Conservation (phyloP, 2,329 filamentous ascomycete species). For the Emergomyces pasteurianus region DNA sequence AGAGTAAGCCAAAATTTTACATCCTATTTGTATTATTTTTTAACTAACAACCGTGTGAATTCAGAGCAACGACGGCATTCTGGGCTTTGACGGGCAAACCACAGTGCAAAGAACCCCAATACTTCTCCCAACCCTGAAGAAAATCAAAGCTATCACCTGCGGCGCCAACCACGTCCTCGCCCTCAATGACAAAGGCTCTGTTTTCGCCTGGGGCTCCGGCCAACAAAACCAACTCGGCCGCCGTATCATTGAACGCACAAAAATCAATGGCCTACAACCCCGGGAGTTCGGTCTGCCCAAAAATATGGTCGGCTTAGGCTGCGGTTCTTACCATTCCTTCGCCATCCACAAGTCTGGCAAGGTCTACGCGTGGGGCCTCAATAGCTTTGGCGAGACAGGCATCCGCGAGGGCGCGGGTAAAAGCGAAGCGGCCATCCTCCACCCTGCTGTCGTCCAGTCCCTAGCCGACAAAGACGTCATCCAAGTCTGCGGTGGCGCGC, state of each 20-base stretch:
- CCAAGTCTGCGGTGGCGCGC: conserved; percentile 58
- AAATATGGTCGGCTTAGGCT: conserved; percentile 49
- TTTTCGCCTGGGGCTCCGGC: conserved; percentile 54
- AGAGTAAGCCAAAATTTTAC: conserved; percentile 30
- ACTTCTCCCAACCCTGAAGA: conserved; percentile 42
- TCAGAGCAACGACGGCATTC: conserved; percentile 51
- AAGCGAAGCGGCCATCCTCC: conserved; percentile 59
- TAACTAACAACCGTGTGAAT: not conserved
- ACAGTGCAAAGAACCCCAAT: conserved; percentile 35
- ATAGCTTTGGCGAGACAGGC: conserved; percentile 75
- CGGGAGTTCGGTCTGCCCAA: conserved; percentile 47
- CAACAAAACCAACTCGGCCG: conserved; percentile 60
- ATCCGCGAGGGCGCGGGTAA: conserved; percentile 51
- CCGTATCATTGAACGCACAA: conserved; percentile 48
- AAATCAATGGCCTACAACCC: conserved; percentile 43
- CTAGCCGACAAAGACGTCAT: conserved; percentile 53
- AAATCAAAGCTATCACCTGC: conserved; percentile 42
- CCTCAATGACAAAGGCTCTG: conserved; percentile 46
- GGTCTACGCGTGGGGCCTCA: conserved; percentile 74
- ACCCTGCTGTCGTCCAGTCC: conserved; percentile 54
- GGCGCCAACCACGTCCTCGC: conserved; percentile 48
- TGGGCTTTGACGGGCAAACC: conserved; percentile 42
- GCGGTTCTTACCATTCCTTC: conserved; percentile 73
- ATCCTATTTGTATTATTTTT: conserved; percentile 4
- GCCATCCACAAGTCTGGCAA: conserved; percentile 55